Evolutionary conservation across 2,329 filamentous ascomycete species (phyloP).

Genomic region (Cordyceps pruinosa): DNA sequence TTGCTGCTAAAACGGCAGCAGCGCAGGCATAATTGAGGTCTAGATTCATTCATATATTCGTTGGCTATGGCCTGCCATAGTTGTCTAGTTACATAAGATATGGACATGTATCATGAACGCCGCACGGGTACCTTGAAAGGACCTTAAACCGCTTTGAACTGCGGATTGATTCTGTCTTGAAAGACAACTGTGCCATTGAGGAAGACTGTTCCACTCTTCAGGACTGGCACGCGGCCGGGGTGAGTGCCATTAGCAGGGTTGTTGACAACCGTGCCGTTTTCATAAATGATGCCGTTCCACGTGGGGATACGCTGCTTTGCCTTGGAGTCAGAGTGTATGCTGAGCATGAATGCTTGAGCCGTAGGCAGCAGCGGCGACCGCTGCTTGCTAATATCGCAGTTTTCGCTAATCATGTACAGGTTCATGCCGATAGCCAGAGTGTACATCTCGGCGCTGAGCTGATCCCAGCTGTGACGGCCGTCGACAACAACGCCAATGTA

Average conservation of each 20-base stretch:
- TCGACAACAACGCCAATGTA: constrained; percentile 26
- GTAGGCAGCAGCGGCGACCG: constrained; percentile 20
- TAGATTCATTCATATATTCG: background rate
- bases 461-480: constrained; percentile 20
- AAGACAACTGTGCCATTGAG: constrained; percentile 19
- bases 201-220: constrained; percentile 23
- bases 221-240: constrained; percentile 16
- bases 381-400: constrained; percentile 21
- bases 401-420: constrained; percentile 28
- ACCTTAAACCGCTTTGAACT: background rate
- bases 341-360: background rate
- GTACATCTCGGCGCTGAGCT: constrained; percentile 26
- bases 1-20: background rate
- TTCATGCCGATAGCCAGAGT: constrained; percentile 25
- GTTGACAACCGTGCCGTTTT: constrained; percentile 23
- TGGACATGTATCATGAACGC: background rate
- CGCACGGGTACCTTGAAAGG: background rate
- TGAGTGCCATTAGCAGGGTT: constrained; percentile 18
- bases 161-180: constrained; percentile 19
- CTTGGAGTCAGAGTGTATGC: background rate
- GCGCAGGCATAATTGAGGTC: background rate
- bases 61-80: constrained; percentile 4
- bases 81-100: background rate
- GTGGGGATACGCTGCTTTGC: background rate
- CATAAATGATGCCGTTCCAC: constrained; percentile 27